Evolutionary conservation across 192 early-diverging fungal genomes (phyloP).

Genomic region (Powellomyces hirtus): DNA sequence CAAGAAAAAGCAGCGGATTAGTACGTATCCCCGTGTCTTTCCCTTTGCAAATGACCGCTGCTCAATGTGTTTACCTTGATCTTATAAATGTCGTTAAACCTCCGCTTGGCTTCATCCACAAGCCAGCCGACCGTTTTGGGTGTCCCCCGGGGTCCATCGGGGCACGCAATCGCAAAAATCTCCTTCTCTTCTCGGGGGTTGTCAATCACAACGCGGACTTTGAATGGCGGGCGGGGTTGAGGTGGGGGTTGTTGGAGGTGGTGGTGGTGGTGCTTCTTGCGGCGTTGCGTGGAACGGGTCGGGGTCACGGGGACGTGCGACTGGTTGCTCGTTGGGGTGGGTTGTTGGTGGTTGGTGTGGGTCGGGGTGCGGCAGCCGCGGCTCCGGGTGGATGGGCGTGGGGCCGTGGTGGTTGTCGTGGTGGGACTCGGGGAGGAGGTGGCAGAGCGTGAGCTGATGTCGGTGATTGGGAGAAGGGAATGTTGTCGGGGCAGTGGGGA

Average conservation of each 20-base stretch:
- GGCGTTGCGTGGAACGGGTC: neutral
- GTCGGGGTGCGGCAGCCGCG: too few species aligned
- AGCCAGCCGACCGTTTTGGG: conserved; percentile 35
- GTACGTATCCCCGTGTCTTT: neutral
- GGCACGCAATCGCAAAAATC: conserved; percentile 24
- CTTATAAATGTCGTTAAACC: conserved; percentile 27
- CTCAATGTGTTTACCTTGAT: conserved; percentile 12
- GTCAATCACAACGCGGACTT: conserved; percentile 22
- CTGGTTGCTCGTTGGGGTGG: neutral
- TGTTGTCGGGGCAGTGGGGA: neutral
- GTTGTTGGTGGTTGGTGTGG: too few species aligned
- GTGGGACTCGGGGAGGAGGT: too few species aligned
- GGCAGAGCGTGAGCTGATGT: neutral
- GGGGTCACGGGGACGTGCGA: neutral
- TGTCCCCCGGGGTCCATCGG: conserved; percentile 26
- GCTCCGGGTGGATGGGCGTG: too few species aligned
- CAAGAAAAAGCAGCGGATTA: neutral
- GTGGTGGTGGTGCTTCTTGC: neutral
- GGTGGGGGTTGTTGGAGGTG: neutral
- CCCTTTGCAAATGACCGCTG: too few species aligned
- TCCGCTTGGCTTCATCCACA: conserved; percentile 18
- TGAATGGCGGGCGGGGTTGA: conserved; percentile 1
- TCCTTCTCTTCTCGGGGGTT: conserved; percentile 15
- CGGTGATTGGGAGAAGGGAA: neutral
- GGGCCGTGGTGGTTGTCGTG: too few species aligned